Base-by-base conservation (phyloP, 2,329 filamentous ascomycete genomes). In the Penicillium expansum region DNA sequence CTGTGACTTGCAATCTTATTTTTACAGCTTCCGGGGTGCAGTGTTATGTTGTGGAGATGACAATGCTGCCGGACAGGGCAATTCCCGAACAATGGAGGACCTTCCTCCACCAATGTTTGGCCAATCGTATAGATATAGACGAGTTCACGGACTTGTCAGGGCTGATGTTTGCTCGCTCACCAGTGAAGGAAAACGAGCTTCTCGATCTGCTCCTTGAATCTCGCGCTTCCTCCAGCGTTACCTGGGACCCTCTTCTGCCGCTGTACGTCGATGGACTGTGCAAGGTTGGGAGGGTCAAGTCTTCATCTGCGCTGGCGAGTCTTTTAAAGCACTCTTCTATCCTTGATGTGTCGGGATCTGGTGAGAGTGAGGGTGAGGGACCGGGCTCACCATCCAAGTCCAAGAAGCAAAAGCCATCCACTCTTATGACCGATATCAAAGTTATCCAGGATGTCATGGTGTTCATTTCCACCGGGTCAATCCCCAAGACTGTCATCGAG, bases 241-340 rank as follows among this genome's bases (percentile, higher is more conserved):
- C 70, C 42, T 77, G 75, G 74, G 75, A 77, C 56, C 75, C 75
- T n/a, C 60, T 77, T 33, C 63, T 77, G 54, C 75, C 75, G 10
- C 63, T 74, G 14, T 77, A 77, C 62, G 67, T 75, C 35, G 74
- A 77, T 55, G 67, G 68, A 33, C 59, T 77, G 14, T 72, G 70
- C 55, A 74, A 70, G 55, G 59, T 68, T 45, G 71, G 69, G 1
- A 61, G 63, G 39, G 64, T 74, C 11, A 73, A 69, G 51, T 62
- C 68, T n/a, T 68, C 74, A 0, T 65, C 69, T 18, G 71, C 75
- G 6, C 53, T 77, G 57, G 62, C 59, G 6, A 67, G 65, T 16
- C 62, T 76, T 10, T 56, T 76, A 44, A 68, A 67, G 47, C 67
- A 73, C 45, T 76, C 74, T 13, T 74, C 71, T 11, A 69, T 77